Conservation (phyloP, 2,329 filamentous ascomycete genomes). For the Kalaharituber pfeilii region DNA sequence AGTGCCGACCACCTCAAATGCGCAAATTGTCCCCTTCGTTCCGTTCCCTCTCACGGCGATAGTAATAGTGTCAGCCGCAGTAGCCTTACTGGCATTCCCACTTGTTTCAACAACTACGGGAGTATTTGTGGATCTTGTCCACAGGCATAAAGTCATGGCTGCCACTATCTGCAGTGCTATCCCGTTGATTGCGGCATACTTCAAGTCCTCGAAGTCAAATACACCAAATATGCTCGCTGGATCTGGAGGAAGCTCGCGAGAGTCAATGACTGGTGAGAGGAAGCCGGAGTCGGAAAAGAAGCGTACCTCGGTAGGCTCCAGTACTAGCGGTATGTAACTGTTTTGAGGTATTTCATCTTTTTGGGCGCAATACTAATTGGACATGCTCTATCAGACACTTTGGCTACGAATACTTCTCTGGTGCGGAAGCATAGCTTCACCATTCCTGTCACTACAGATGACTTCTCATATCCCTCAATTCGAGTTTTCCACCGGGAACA, state of each 20-base stretch:
- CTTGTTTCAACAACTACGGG: not conserved
- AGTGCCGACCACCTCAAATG: not conserved
- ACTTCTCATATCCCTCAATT: conserved; percentile 53
- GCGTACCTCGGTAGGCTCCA: not conserved
- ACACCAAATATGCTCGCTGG: not conserved
- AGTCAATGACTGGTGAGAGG: not conserved
- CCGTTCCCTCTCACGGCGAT: not conserved
- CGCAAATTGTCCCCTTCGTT: not conserved
- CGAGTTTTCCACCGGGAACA: conserved; percentile 73
- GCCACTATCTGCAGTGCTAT: conserved; percentile 14
- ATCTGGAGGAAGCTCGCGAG: not conserved
- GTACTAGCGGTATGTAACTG: not conserved
- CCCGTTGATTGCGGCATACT: conserved; percentile 6
- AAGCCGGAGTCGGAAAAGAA: not conserved
- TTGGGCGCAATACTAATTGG: too few species aligned
- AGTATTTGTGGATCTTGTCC: not conserved
- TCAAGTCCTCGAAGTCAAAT: not conserved
- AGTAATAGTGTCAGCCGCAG: not conserved
- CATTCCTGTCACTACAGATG: conserved; percentile 53
- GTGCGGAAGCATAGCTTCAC: conserved; percentile 59
- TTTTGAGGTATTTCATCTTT: too few species aligned
- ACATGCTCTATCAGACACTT: not conserved
- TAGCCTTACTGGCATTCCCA: not conserved
- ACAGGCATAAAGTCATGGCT: conserved; percentile 13
- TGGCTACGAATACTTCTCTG: conserved; percentile 36